Evolutionary conservation across 2,329 filamentous ascomycete genomes (phyloP).

Genomic region (Diaporthe batatas): DNA sequence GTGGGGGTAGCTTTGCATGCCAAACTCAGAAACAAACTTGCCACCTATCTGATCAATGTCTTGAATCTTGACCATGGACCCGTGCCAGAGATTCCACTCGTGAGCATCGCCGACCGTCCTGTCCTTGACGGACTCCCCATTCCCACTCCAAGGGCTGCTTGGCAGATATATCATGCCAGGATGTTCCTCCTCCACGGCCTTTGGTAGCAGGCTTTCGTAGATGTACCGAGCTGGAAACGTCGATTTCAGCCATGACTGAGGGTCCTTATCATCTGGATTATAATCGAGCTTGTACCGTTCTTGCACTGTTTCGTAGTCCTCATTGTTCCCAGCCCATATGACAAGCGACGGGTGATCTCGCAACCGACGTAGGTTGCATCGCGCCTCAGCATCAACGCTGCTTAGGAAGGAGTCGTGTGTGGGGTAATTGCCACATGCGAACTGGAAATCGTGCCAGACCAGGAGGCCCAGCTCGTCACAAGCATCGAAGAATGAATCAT

Average conservation of each 20-base stretch:
- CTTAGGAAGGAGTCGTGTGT: constrained; percentile 70
- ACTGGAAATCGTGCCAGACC: constrained; percentile 83
- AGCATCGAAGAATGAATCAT: constrained; percentile 77
- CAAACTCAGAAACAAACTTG: constrained; percentile 94
- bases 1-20: constrained; percentile 92
- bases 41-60: constrained; percentile 90
- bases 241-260: constrained; percentile 86
- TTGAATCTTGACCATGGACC: constrained; percentile 90
- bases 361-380: constrained; percentile 77
- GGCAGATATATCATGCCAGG: constrained; percentile 84
- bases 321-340: constrained; percentile 93
- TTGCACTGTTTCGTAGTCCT: constrained; percentile 86
- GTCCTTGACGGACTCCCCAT: constrained; percentile 79
- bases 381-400: constrained; percentile 72
- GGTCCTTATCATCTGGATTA: constrained; percentile 81
- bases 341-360: constrained; percentile 90
- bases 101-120: constrained; percentile 90
- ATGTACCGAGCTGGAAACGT: constrained; percentile 93
- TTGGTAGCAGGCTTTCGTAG: constrained; percentile 88
- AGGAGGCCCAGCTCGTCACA: constrained; percentile 78
- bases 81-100: constrained; percentile 99
- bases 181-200: constrained; percentile 76
- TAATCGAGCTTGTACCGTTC: constrained; percentile 82
- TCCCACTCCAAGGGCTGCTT: constrained; percentile 83
- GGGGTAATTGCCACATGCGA: constrained; percentile 77